Percentiles rank a stretch among this genome's conserved stretches.
These are phyloP conservation scores for Eudorina sp. DNA, from an alignment of 139 green algal genomes.

Conservation along the genomic window DNA sequence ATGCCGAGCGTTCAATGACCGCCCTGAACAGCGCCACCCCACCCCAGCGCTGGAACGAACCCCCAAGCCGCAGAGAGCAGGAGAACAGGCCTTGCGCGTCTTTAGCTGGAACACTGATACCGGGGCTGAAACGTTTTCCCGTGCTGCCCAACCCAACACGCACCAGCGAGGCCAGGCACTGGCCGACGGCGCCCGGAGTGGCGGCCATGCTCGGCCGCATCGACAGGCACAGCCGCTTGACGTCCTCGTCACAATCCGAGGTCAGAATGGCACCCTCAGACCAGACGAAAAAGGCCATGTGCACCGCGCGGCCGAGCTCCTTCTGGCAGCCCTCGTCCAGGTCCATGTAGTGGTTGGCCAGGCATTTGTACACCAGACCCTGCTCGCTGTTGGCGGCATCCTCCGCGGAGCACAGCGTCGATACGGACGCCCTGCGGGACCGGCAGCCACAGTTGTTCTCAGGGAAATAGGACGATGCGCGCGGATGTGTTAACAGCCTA, in stretches of 20 bases:
- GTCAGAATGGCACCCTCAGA: slow-evolving; percentile 73
- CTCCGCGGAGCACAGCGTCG: slow-evolving; percentile 47
- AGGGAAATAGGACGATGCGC: too few species aligned
- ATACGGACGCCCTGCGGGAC: not conserved
- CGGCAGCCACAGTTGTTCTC: too few species aligned
- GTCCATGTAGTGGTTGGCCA: slow-evolving; percentile 69
- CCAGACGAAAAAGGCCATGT: slow-evolving; percentile 91
- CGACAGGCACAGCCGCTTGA: slow-evolving; percentile 64
- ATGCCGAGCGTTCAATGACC: too few species aligned
- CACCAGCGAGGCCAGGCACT: slow-evolving; percentile 73
- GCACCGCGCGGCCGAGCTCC: slow-evolving; percentile 84
- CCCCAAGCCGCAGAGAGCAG: too few species aligned
- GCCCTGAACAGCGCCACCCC: too few species aligned
- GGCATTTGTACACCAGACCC: slow-evolving; percentile 80
- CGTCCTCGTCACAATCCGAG: slow-evolving; percentile 79
- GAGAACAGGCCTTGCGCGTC: too few species aligned
- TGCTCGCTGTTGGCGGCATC: slow-evolving; percentile 48
- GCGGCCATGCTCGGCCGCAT: slow-evolving; percentile 51
- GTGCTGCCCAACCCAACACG: slow-evolving; percentile 4
- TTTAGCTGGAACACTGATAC: too few species aligned
- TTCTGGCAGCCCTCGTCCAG: slow-evolving; percentile 72
- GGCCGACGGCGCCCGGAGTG: slow-evolving; percentile 69
- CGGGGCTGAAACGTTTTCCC: too few species aligned
- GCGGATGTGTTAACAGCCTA: too few species aligned
- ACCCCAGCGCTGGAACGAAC: too few species aligned